phyloP scores from a whole-genome alignment of 306 rosid species.

The Crotalaria pallida region DNA sequence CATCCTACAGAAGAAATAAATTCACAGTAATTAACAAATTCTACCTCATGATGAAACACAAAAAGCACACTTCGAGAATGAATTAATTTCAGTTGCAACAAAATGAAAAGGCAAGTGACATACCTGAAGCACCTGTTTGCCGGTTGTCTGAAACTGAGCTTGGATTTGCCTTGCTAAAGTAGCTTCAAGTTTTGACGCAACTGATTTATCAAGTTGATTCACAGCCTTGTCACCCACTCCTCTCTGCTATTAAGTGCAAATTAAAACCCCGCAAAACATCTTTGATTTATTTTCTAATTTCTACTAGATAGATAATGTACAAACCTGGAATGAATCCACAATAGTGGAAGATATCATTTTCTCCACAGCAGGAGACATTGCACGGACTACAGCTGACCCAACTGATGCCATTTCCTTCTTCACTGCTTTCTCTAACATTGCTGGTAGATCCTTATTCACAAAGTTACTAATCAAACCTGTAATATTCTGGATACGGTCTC shows the following conservation, averaged over 20 bases:
- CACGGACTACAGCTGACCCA: slow-evolving; percentile 72
- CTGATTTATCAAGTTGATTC: slow-evolving; percentile 90
- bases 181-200: slow-evolving; percentile 78
- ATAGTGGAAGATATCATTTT: slow-evolving; percentile 72
- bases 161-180: slow-evolving; percentile 96
- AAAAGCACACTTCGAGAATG: slow-evolving; percentile 1
- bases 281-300: slow-evolving; percentile 11
- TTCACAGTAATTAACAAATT: slow-evolving; percentile 11
- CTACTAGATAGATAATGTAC: slow-evolving; percentile 15
- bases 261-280: slow-evolving; percentile 38
- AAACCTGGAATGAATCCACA: slow-evolving; percentile 90
- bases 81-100: not conserved
- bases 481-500: slow-evolving; percentile 64
- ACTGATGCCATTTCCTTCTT: slow-evolving; percentile 86
- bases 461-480: slow-evolving; percentile 53
- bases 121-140: slow-evolving; percentile 96
- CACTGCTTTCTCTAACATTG: slow-evolving; percentile 70
- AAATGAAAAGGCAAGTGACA: slow-evolving; percentile 11
- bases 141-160: slow-evolving; percentile 96
- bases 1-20: slow-evolving; percentile 50
- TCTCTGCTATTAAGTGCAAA: slow-evolving; percentile 51
- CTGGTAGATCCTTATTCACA: slow-evolving; percentile 66
- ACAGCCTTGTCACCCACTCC: slow-evolving; percentile 97
- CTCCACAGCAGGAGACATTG: slow-evolving; percentile 74
- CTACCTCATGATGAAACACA: not conserved